Evolutionary conservation across 2,329 filamentous ascomycete species (phyloP).

Genomic region (Thelonectria blattea): DNA sequence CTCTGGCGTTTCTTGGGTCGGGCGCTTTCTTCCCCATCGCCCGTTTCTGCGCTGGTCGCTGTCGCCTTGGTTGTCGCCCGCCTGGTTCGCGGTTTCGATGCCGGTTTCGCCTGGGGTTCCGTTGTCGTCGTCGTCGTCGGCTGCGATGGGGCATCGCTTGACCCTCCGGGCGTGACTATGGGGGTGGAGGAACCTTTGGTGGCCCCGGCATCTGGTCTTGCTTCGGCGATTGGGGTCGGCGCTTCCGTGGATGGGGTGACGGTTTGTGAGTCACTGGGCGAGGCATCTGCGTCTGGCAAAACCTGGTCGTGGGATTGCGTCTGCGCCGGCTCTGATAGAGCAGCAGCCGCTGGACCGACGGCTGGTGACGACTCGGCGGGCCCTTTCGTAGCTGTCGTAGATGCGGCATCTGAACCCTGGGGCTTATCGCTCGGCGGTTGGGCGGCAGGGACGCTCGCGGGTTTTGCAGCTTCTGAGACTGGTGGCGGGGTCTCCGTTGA

Average conservation of each 20-base stretch:
- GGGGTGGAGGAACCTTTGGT: conserved; percentile 27
- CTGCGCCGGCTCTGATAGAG: conserved; percentile 8
- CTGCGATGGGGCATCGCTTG: too few species aligned
- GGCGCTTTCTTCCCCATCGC: conserved; percentile 27
- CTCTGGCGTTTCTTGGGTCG: conserved; percentile 43
- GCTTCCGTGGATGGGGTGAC: neutral
- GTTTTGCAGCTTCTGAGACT: conserved; percentile 25
- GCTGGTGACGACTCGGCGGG: neutral
- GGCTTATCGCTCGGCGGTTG: conserved; percentile 1
- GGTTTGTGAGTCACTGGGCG: neutral
- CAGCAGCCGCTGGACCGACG: neutral
- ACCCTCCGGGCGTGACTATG: conserved; percentile 12
- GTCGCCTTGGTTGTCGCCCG: conserved; percentile 20
- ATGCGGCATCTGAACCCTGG: neutral
- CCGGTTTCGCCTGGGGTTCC: conserved; percentile 21
- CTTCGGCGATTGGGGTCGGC: conserved; percentile 24
- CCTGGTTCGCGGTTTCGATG: conserved; percentile 29
- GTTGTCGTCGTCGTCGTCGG: too few species aligned
- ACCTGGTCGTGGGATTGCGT: conserved; percentile 15
- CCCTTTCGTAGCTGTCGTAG: neutral
- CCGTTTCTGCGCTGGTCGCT: conserved; percentile 21
- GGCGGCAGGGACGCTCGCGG: conserved; percentile 15
- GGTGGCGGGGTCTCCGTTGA: conserved; percentile 32
- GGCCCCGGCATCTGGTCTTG: conserved; percentile 20
- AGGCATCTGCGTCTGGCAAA: neutral